Evolutionary conservation across 2,329 filamentous ascomycete species (phyloP).

Genomic region (Leptographium radiaticola): DNA sequence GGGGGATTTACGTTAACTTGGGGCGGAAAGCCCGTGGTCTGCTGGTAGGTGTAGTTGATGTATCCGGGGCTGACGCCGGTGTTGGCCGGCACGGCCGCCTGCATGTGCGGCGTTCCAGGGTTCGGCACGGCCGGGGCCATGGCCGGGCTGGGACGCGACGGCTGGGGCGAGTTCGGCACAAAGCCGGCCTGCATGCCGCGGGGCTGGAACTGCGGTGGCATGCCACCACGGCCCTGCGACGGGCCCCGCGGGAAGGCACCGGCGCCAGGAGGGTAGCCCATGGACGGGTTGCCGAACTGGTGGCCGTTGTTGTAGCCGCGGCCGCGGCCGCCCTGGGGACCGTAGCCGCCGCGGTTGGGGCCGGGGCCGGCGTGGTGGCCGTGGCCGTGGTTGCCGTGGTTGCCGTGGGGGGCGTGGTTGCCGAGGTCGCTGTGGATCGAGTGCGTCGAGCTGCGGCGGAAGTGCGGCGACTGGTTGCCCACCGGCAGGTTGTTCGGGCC

Average conservation of each 20-base stretch:
- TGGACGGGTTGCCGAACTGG: conserved; percentile 31
- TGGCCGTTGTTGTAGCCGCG: conserved; percentile 30
- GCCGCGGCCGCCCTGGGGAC: conserved; percentile 34
- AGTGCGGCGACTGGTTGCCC: conserved; percentile 45
- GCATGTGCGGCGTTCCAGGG: conserved; percentile 56
- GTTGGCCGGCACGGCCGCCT: conserved; percentile 48
- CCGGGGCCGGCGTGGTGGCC: conserved; percentile 38
- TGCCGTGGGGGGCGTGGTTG: conserved; percentile 48
- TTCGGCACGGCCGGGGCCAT: conserved; percentile 46
- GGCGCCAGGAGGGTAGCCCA: conserved; percentile 28
- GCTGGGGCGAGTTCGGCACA: conserved; percentile 50
- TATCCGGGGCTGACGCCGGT: conserved; percentile 30
- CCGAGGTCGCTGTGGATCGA: conserved; percentile 65
- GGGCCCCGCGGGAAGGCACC: conserved; percentile 24
- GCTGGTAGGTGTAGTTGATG: conserved; percentile 3
- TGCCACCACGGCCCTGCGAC: conserved; percentile 35
- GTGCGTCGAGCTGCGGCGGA: conserved; percentile 76
- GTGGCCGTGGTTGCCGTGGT: conserved; percentile 34
- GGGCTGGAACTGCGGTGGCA: conserved; percentile 31
- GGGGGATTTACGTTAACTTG: conserved; percentile 11
- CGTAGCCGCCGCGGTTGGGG: conserved; percentile 43
- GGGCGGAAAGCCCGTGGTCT: conserved; percentile 8
- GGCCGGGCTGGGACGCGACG: conserved; percentile 50
- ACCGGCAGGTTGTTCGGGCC: conserved; percentile 44
- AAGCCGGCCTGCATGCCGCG: conserved; percentile 25